Percentiles rank a stretch among this genome's conserved stretches.
These are phyloP conservation scores for Solanum sejunctum DNA, from an alignment of 257 asterid species.

Conservation along the genomic window DNA sequence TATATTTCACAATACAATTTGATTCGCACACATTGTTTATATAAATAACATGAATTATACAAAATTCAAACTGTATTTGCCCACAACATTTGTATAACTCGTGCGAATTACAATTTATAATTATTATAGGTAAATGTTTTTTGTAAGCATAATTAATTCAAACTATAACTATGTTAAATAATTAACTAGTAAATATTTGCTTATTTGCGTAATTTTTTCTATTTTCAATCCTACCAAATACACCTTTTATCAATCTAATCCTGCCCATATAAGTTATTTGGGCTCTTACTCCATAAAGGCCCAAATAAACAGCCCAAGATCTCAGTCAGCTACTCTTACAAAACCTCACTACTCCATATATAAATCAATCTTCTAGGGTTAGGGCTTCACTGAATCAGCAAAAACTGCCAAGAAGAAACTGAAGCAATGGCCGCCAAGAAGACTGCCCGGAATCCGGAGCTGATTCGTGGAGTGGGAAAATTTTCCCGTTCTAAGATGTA, in stretches of 20 bases:
- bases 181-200: too few relatives aligned
- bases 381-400: not conserved
- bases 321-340: not conserved
- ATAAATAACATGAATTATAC: too few relatives aligned
- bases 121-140: too few relatives aligned
- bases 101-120: too few relatives aligned
- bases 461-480: not conserved
- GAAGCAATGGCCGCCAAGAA: conserved; percentile 10
- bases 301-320: not conserved
- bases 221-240: too few relatives aligned
- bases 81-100: too few relatives aligned
- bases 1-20: too few relatives aligned
- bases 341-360: not conserved
- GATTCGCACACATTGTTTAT: too few relatives aligned
- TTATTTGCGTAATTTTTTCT: too few relatives aligned
- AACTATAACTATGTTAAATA: too few relatives aligned
- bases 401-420: not conserved
- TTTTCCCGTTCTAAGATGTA: conserved; percentile 2
- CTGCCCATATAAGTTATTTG: not conserved
- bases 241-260: not conserved
- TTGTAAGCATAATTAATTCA: too few relatives aligned
- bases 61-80: too few relatives aligned
- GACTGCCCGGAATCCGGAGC: conserved; percentile 1
- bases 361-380: not conserved
- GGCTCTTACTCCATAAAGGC: not conserved